A percentile compares a stretch with the other conserved stretches of the same genome.
Conservation (phyloP, 2,329 filamentous ascomycete species). For the Paecilomyces niveus region DNA sequence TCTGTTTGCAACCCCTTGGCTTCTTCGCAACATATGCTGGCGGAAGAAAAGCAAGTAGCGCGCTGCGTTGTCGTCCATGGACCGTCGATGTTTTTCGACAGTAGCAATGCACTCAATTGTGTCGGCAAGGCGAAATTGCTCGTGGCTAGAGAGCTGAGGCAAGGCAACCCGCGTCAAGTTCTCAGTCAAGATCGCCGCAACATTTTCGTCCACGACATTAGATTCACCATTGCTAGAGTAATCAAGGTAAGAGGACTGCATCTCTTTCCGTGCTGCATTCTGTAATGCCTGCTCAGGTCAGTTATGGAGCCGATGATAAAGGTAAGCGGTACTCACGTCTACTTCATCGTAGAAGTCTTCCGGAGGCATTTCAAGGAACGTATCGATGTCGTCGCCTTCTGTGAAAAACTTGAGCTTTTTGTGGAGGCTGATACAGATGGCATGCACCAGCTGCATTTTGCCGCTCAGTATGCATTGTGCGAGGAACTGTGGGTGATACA, state of each 20-base stretch:
- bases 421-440: slow-evolving; percentile 64
- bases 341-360: slow-evolving; percentile 42
- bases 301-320: slow-evolving; percentile 1
- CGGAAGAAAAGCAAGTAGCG: slow-evolving; percentile 84
- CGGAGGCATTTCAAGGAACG: slow-evolving; percentile 58
- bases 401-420: slow-evolving; percentile 74
- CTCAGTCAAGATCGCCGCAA: slow-evolving; percentile 65
- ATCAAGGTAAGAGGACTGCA: slow-evolving; percentile 46
- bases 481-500: slow-evolving; percentile 88
- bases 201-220: slow-evolving; percentile 62
- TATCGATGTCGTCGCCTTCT: slow-evolving; percentile 72
- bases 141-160: slow-evolving; percentile 71
- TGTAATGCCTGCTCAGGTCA: slow-evolving; percentile 27
- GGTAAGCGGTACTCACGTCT: slow-evolving; percentile 31
- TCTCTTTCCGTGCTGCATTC: slow-evolving; percentile 40
- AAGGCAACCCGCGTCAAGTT: slow-evolving; percentile 68
- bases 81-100: slow-evolving; percentile 78
- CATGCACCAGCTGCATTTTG: slow-evolving; percentile 64
- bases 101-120: slow-evolving; percentile 78
- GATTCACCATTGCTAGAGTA: slow-evolving; percentile 49
- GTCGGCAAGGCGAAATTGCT: slow-evolving; percentile 78
- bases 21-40: slow-evolving; percentile 66
- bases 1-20: slow-evolving; percentile 52
- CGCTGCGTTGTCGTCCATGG: slow-evolving; percentile 83
- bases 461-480: slow-evolving; percentile 80